Conservation (phyloP, 2,329 filamentous ascomycete species). For the Didymella exigua region DNA sequence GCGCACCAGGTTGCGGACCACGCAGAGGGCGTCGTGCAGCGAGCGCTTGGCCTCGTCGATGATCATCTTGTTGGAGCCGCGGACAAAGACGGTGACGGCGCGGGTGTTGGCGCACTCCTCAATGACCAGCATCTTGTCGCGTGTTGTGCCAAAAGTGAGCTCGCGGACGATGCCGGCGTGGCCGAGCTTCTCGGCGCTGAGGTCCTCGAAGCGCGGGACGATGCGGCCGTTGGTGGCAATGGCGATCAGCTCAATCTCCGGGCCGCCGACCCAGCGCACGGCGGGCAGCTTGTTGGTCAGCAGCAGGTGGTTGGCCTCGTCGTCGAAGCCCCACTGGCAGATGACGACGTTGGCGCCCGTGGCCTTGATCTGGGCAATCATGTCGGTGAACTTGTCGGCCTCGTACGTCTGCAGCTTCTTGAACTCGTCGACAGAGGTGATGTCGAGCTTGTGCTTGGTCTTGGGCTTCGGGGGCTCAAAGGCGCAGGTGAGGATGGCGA, state of each 20-base stretch:
- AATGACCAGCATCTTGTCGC: conserved; percentile 99
- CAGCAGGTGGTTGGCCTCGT: conserved; percentile 96
- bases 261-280: conserved; percentile 96
- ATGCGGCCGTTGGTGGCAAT: conserved; percentile 98
- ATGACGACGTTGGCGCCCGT: conserved; percentile 97
- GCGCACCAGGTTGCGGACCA: conserved; percentile 92
- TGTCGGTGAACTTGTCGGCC: conserved; percentile 93
- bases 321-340: conserved; percentile 99
- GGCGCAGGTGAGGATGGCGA: conserved; percentile 95
- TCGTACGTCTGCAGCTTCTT: conserved; percentile 97
- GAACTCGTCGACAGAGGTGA: conserved; percentile 96
- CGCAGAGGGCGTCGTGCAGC: conserved; percentile 94
- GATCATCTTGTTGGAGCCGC: conserved; percentile 99
- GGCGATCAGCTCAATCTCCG: conserved; percentile 97
- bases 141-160: conserved; percentile 94
- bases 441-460: conserved; percentile 99
- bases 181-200: conserved; percentile 89
- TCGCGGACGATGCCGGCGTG: conserved; percentile 88
- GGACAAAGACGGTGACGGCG: conserved; percentile 93
- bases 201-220: conserved; percentile 94
- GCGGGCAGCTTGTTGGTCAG: conserved; percentile 96
- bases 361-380: conserved; percentile 98
- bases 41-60: conserved; percentile 99
- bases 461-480: conserved; percentile 99
- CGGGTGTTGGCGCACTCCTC: conserved; percentile 98